Conservation (phyloP, 2,329 filamentous ascomycete species). For the Alternaria atra region DNA sequence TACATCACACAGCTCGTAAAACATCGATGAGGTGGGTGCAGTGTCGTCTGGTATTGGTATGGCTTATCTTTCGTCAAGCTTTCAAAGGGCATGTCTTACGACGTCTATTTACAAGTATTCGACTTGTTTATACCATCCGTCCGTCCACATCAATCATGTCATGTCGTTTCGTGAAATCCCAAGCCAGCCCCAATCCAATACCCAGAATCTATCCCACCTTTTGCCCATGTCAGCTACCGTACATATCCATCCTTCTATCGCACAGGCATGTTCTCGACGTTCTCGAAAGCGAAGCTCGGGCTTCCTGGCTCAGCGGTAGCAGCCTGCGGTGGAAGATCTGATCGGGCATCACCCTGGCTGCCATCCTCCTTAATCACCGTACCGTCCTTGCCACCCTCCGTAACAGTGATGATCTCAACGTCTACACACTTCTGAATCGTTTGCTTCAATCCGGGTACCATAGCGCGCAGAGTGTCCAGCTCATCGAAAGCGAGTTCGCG, state of each 20-base stretch:
- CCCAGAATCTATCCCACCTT: background rate
- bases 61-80: background rate
- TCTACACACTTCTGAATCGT: constrained; percentile 73
- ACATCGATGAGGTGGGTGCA: background rate
- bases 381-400: constrained; percentile 74
- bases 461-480: constrained; percentile 75
- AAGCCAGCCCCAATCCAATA: background rate
- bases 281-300: constrained; percentile 86
- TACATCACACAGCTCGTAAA: too few species aligned
- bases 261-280: constrained; percentile 61
- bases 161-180: background rate
- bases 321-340: constrained; percentile 67
- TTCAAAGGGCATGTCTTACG: background rate
- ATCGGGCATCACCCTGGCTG: constrained; percentile 65
- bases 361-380: constrained; percentile 63
- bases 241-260: constrained; percentile 16
- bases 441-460: constrained; percentile 81
- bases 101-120: background rate
- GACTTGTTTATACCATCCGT: background rate
- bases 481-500: constrained; percentile 90
- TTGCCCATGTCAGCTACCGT: background rate
- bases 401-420: constrained; percentile 76
- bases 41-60: background rate
- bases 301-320: constrained; percentile 81
- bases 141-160: background rate